phyloP scores from a whole-genome alignment of 805 yeast genomes.

The Nakazawaea ernobii region DNA sequence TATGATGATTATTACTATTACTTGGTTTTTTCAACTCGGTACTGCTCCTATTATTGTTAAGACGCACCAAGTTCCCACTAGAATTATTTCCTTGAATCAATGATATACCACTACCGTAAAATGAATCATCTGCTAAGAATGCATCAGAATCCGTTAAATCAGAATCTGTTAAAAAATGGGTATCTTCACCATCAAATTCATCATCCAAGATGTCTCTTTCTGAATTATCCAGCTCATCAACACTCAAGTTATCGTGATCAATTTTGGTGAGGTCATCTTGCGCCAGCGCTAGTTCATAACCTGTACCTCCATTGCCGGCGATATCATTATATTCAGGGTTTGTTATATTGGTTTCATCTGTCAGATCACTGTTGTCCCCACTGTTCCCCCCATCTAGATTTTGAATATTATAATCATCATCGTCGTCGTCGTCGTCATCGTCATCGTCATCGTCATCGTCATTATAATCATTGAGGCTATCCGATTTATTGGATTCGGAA shows the following conservation, averaged over 20 bases:
- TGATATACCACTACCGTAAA: constrained; percentile 9
- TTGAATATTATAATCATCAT: constrained; percentile 7
- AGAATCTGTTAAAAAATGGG: constrained; percentile 28
- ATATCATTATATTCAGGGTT: constrained; percentile 24
- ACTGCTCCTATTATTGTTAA: neutral
- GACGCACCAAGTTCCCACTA: neutral
- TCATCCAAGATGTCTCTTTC: constrained; percentile 24
- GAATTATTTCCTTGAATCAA: constrained; percentile 1
- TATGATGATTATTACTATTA: neutral
- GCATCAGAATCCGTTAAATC: constrained; percentile 39
- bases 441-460: constrained; percentile 18
- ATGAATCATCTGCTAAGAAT: constrained; percentile 28
- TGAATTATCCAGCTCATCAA: constrained; percentile 17
- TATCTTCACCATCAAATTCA: constrained; percentile 23
- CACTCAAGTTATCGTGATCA: constrained; percentile 5
- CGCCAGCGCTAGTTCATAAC: neutral
- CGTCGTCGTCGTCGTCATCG: constrained; percentile 21
- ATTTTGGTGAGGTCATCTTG: constrained; percentile 11
- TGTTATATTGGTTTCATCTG: constrained; percentile 15
- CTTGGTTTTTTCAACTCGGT: neutral
- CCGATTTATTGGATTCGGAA: constrained; percentile 12
- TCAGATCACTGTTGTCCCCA: constrained; percentile 16
- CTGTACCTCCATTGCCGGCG: constrained; percentile 3
- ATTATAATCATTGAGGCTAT: constrained; percentile 17
- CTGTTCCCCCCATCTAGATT: too few relatives aligned